phyloP scores from a whole-genome alignment of 2,329 filamentous ascomycete genomes.

The Arthroderma sp. region DNA sequence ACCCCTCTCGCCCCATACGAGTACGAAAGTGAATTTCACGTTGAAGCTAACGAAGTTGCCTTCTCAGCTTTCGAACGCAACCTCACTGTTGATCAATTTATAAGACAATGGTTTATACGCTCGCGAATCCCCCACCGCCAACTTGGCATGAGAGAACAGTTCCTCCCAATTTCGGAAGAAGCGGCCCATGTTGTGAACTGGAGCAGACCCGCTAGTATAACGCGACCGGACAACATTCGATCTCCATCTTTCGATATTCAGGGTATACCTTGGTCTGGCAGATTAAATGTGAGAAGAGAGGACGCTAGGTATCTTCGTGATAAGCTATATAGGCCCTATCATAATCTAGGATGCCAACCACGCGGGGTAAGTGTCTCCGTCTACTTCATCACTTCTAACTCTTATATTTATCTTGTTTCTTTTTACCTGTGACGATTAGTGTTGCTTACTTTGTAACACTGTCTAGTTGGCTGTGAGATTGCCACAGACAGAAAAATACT shows the following conservation, averaged over 20 bases:
- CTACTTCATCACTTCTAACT: not conserved
- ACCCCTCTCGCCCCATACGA: slow-evolving; percentile 7
- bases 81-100: slow-evolving; percentile 30
- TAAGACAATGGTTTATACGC: slow-evolving; percentile 27
- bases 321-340: slow-evolving; percentile 29
- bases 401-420: not conserved
- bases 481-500: slow-evolving; percentile 32
- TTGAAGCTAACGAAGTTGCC: slow-evolving; percentile 9
- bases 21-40: slow-evolving; percentile 3
- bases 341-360: slow-evolving; percentile 22
- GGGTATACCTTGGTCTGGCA: slow-evolving; percentile 29
- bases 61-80: slow-evolving; percentile 27
- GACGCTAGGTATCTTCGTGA: slow-evolving; percentile 28
- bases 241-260: slow-evolving; percentile 26
- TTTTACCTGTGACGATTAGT: not conserved
- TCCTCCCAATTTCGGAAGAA: slow-evolving; percentile 15
- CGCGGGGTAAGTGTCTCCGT: slow-evolving; percentile 11
- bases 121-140: slow-evolving; percentile 12
- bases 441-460: slow-evolving; percentile 11
- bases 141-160: slow-evolving; percentile 1
- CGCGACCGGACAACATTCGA: slow-evolving; percentile 18
- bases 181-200: slow-evolving; percentile 23
- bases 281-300: slow-evolving; percentile 22
- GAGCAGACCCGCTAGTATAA: slow-evolving; percentile 20
- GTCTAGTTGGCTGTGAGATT: slow-evolving; percentile 20